These are phyloP conservation scores for Pseudocercospora macadamiae DNA, from an alignment of 2,329 filamentous ascomycete genomes.

Conservation along the genomic window DNA sequence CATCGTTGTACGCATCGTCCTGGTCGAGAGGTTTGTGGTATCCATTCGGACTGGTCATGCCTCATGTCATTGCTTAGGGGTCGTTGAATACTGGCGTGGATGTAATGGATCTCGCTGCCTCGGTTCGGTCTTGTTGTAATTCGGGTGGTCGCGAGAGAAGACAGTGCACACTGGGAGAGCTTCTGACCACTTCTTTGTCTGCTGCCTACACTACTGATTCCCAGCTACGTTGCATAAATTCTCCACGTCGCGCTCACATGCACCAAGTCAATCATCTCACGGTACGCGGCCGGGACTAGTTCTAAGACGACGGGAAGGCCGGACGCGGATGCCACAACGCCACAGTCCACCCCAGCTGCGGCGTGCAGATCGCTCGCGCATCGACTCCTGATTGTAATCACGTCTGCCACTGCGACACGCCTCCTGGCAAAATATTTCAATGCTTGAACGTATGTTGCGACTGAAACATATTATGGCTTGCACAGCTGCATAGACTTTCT, in stretches of 20 bases:
- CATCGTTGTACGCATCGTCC: constrained; percentile 60
- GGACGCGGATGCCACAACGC: no score
- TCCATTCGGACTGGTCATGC: constrained; percentile 51
- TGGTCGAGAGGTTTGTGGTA: constrained; percentile 61
- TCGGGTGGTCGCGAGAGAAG: background rate
- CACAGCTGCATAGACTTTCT: background rate
- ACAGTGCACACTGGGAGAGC: no score
- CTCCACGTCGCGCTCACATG: constrained; percentile 1
- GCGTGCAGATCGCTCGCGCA: no score
- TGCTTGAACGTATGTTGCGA: no score
- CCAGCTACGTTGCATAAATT: background rate
- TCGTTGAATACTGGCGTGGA: background rate
- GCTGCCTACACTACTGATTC: background rate
- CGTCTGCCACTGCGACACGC: no score
- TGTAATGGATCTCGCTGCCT: background rate
- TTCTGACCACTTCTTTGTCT: background rate
- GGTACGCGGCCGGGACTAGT: no score
- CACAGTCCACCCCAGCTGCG: no score
- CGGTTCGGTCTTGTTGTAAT: background rate
- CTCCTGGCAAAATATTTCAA: no score
- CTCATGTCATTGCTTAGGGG: constrained; percentile 37
- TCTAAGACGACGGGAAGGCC: no score
- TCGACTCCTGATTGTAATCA: no score
- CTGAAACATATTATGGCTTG: background rate
- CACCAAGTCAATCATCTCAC: background rate